Conservation (phyloP, 164 flowering plant species). For the Chimonanthus praecox region DNA sequence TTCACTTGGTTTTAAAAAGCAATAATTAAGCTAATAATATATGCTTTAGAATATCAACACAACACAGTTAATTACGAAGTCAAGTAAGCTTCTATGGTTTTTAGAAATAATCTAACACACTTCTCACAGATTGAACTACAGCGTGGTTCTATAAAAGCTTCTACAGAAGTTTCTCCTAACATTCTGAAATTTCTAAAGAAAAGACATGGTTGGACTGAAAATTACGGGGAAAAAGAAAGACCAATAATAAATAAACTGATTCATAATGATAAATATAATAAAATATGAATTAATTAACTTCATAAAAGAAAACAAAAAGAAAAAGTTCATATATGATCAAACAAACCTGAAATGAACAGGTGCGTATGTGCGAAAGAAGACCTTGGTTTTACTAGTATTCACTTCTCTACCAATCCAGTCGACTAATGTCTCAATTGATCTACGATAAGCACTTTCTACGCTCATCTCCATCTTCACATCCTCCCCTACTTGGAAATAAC, state of each 20-base stretch:
- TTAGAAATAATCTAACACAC: too few relatives aligned
- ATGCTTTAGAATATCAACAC: too few relatives aligned
- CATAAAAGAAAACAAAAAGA: background rate
- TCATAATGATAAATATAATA: background rate
- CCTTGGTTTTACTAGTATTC: slow-evolving; percentile 63
- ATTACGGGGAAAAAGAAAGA: too few relatives aligned
- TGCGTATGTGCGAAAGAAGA: slow-evolving; percentile 76
- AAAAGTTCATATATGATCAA: background rate
- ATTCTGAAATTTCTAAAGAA: too few relatives aligned
- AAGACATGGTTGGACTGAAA: too few relatives aligned
- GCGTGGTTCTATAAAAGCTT: too few relatives aligned
- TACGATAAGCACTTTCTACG: slow-evolving; percentile 55
- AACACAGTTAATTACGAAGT: too few relatives aligned
- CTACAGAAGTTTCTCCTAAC: too few relatives aligned
- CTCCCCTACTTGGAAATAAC: slow-evolving; percentile 76
- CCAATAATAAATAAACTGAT: background rate
- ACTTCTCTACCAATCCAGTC: slow-evolving; percentile 57
- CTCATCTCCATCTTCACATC: slow-evolving; percentile 63
- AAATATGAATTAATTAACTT: background rate
- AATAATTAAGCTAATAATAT: too few relatives aligned
- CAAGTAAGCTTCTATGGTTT: too few relatives aligned
- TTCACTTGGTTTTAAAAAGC: too few relatives aligned
- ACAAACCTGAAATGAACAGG: slow-evolving; percentile 94
- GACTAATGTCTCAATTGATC: slow-evolving; percentile 57
- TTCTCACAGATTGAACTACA: too few relatives aligned